Percentiles rank a stretch among this genome's conserved stretches.
Conservation (phyloP, 495 filamentous ascomycete genomes). For the Aspergillus taichungensis region DNA sequence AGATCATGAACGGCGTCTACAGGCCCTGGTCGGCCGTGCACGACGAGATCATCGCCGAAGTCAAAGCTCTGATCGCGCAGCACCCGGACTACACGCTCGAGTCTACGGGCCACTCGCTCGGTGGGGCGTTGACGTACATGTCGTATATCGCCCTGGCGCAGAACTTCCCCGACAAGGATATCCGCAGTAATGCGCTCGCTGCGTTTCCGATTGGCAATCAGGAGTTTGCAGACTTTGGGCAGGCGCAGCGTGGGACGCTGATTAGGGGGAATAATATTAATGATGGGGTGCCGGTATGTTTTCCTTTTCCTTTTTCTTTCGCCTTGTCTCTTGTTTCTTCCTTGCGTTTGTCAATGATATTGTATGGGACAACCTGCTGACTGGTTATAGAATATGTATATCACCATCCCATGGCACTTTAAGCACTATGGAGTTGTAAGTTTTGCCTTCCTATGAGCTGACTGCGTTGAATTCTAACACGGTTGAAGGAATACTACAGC, state of each 20-base stretch:
- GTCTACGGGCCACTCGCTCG: slow-evolving; percentile 26
- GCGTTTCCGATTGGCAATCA: slow-evolving; percentile 27
- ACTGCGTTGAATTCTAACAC: slow-evolving; percentile 1
- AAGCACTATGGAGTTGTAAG: slow-evolving; percentile 26
- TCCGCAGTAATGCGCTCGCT: slow-evolving; percentile 26
- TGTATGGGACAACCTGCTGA: neutral
- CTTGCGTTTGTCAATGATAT: no score
- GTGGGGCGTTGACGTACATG: slow-evolving; percentile 26
- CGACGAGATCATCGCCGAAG: slow-evolving; percentile 21
- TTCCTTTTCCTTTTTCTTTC: neutral
- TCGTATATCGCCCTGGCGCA: slow-evolving; percentile 25
- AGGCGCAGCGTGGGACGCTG: slow-evolving; percentile 18
- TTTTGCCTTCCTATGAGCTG: neutral
- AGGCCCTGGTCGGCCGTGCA: slow-evolving; percentile 24
- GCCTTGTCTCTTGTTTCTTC: no score
- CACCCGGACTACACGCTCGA: slow-evolving; percentile 25
- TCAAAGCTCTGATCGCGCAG: slow-evolving; percentile 16
- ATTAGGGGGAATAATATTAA: slow-evolving; percentile 21
- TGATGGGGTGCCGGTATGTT: slow-evolving; percentile 25
- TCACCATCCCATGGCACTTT: slow-evolving; percentile 15
- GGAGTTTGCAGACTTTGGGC: slow-evolving; percentile 22
- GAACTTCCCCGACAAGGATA: slow-evolving; percentile 21
- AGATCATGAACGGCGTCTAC: slow-evolving; percentile 23
- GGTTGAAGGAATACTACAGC: slow-evolving; percentile 25
- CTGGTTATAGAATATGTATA: slow-evolving; percentile 23